Base-by-base conservation (phyloP, 2,329 filamentous ascomycete genomes). In the Zarea fungicola region DNA sequence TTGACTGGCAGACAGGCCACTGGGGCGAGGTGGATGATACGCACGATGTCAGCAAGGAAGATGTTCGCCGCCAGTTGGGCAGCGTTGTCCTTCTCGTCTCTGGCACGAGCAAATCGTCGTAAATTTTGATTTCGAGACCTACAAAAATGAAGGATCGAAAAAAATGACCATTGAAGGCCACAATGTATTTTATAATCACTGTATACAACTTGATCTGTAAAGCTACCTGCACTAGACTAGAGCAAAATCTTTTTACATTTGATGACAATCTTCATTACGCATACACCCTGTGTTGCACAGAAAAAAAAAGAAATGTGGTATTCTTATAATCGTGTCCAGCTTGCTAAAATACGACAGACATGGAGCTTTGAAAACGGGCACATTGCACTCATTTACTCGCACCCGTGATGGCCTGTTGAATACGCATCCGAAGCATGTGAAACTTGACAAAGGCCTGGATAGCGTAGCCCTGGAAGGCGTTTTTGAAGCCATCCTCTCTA, bases 11-110 rank as follows among this genome's bases (percentile, higher is more conserved):
- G 77, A 95, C 85, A 1, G 73, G 79, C 23, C 84, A 87, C 68
- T 97, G 93, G 92, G 93, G 93, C 8, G 91, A 96, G 73, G 93
- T 99, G 1, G 93, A 99, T 66, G 91, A 99, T 68, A 96, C 91
- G 23, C 93, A 99, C 69, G 93, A 99, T 73, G 93, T 99, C 1
- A 87, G 95, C 60, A 87, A 84, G 66, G 92, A 95, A 67, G 93
- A 99, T 67, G 58, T 97, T 56, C 80, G 82, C 62, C 78, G 92
- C 60, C 93, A 97, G 70, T 71, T 97, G 52, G 93, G 92, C 13
- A 95, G 89, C 64, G 87, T 89, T 10, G 77, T 96, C 14, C 64
- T 97, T 60, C 70, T 97, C 42, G 86, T 96, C 9, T 84, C 81
- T 49, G 86, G 86, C 1, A 73, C 67, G 6, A 65, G 68, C 34